A percentile compares a stretch with the other conserved stretches of the same genome.
These are phyloP conservation scores for Parmelia sp. DNA, from an alignment of 495 filamentous ascomycete species.

Conservation along the genomic window DNA sequence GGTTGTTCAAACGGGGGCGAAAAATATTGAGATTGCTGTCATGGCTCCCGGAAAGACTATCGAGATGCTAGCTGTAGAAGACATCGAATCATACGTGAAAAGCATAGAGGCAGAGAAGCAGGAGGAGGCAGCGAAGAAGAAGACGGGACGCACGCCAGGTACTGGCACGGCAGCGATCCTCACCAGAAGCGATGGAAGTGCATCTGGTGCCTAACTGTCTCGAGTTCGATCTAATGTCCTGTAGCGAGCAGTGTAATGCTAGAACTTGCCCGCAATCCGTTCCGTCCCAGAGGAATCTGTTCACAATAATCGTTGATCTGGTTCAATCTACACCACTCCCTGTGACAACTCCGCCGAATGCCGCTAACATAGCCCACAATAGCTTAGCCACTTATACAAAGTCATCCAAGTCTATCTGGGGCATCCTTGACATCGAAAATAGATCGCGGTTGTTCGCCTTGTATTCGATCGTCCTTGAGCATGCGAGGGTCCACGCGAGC, in stretches of 20 bases:
- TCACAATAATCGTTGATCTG: background rate
- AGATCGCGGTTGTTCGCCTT: conserved; percentile 50
- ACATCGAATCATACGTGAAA: conserved; percentile 95
- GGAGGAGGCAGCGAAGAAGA: conserved; percentile 95
- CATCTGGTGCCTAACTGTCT: conserved; percentile 29
- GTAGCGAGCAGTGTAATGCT: conserved; percentile 17
- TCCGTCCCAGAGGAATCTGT: background rate
- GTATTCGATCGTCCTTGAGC: conserved; percentile 86
- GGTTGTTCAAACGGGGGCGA: conserved; percentile 96
- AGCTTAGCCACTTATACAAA: background rate
- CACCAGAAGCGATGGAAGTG: conserved; percentile 57
- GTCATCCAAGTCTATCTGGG: conserved; percentile 68
- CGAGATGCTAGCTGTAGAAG: conserved; percentile 92
- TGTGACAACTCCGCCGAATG: background rate
- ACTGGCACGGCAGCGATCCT: conserved; percentile 73
- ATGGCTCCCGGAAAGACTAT: conserved; percentile 91
- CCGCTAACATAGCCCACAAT: background rate
- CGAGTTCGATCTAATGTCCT: conserved; percentile 16
- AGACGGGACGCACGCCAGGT: conserved; percentile 70
- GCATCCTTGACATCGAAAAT: conserved; percentile 69
- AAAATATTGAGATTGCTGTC: conserved; percentile 99
- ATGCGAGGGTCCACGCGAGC: conserved; percentile 76
- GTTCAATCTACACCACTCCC: background rate
- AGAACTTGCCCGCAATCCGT: conserved; percentile 28
- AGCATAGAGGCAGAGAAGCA: conserved; percentile 98